Conservation (phyloP, 78 protist genomes). For the Creolimax fragrantissima region DNA sequence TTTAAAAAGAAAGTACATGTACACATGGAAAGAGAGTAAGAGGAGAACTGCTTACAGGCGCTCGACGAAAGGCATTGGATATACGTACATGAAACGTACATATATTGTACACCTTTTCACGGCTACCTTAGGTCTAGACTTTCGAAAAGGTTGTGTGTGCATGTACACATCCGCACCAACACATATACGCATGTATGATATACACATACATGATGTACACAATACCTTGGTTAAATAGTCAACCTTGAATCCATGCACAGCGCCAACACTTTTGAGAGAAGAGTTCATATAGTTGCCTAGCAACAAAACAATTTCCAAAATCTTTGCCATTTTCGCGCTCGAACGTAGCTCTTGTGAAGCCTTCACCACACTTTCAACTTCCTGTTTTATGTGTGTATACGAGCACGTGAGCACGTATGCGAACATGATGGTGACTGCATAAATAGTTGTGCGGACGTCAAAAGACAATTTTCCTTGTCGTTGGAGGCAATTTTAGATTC, state of each 20-base stretch:
- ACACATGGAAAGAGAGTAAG: no score
- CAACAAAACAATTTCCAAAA: conserved; percentile 4
- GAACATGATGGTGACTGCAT: not conserved
- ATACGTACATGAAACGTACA: no score
- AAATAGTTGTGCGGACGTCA: no score
- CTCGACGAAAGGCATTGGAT: no score
- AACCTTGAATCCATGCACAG: conserved; percentile 25
- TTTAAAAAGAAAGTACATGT: no score
- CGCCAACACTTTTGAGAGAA: not conserved
- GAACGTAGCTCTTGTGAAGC: conserved; percentile 1
- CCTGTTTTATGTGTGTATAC: not conserved
- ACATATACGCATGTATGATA: not conserved
- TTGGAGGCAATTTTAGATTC: no score
- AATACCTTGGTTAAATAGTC: conserved; percentile 8
- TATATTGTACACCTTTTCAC: no score
- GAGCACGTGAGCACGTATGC: not conserved
- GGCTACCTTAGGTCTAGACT: no score
- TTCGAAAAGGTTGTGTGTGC: no score
- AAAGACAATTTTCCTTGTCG: no score
- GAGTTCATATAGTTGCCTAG: conserved; percentile 38
- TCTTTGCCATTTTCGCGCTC: not conserved
- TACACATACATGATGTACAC: not conserved
- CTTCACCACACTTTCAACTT: not conserved
- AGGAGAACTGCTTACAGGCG: no score
- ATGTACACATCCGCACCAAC: not conserved